Conservation (phyloP, 2,329 filamentous ascomycete species). For the Eutypa lata region DNA sequence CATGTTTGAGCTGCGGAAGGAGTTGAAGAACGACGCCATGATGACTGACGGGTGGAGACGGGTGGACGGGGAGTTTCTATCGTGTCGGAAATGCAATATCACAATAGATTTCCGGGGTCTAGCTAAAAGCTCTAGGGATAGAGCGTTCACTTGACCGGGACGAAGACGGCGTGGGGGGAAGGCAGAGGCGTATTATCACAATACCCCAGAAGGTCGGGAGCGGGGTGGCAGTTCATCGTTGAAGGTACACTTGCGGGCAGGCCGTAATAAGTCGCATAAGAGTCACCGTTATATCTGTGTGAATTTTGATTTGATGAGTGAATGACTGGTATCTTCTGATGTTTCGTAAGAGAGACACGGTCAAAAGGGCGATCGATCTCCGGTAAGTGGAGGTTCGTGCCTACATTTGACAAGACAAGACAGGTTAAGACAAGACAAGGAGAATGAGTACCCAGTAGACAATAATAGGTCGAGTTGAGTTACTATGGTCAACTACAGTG, state of each 20-base stretch:
- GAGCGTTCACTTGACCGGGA: constrained; percentile 12
- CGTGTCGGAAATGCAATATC: neutral
- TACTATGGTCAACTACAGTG: no score
- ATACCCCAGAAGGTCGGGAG: constrained; percentile 26
- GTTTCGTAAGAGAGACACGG: neutral
- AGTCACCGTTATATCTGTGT: neutral
- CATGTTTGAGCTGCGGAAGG: constrained; percentile 66
- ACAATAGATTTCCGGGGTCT: neutral
- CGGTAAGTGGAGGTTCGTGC: neutral
- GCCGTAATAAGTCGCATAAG: neutral
- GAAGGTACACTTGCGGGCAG: constrained; percentile 11
- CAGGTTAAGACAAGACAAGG: no score
- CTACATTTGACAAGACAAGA: neutral
- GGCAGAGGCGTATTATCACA: constrained; percentile 21
- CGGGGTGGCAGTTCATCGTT: constrained; percentile 30
- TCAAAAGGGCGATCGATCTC: neutral
- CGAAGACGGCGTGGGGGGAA: constrained; percentile 22
- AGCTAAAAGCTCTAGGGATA: neutral
- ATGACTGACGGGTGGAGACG: constrained; percentile 14
- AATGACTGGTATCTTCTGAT: neutral
- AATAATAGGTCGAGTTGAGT: no score
- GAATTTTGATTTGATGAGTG: neutral
- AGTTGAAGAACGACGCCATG: constrained; percentile 73
- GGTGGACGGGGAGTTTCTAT: constrained; percentile 1
- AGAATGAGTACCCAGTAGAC: no score